A percentile compares a stretch with the other conserved stretches of the same genome.
phyloP scores from a whole-genome alignment of 2,329 filamentous ascomycete species.

The Fusarium anthophilum region DNA sequence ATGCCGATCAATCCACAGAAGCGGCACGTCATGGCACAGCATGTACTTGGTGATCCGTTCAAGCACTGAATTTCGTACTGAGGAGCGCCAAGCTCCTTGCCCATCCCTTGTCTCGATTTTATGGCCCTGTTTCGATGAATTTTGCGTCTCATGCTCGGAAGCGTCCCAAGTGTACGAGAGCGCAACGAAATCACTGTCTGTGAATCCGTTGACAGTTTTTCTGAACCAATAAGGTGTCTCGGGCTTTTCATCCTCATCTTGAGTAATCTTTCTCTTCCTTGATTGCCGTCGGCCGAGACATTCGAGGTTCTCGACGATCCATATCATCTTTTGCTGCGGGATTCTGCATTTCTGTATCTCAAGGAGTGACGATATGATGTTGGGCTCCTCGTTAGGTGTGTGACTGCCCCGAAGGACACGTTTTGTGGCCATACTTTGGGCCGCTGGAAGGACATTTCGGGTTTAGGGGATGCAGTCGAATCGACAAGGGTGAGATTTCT shows the following conservation, averaged over 20 bases:
- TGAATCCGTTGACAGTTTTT: constrained; percentile 12
- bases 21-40: constrained; percentile 19
- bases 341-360: constrained; percentile 18
- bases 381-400: background rate
- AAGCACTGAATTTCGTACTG: constrained; percentile 40
- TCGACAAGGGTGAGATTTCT: background rate
- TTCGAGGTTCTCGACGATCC: constrained; percentile 34
- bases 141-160: constrained; percentile 13
- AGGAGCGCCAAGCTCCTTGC: constrained; percentile 3
- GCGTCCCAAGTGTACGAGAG: constrained; percentile 34
- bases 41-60: constrained; percentile 41
- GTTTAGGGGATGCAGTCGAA: background rate
- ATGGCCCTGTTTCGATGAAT: background rate
- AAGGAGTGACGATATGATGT: background rate
- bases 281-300: constrained; percentile 13
- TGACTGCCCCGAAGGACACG: background rate
- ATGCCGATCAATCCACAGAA: constrained; percentile 46
- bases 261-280: constrained; percentile 4
- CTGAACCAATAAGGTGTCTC: constrained; percentile 21
- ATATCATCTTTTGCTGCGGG: constrained; percentile 32
- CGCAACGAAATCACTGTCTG: constrained; percentile 6
- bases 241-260: rapidly evolving
- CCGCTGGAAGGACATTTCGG: background rate
- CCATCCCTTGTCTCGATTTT: constrained; percentile 13
- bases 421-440: background rate